A percentile compares a stretch with the other conserved stretches of the same genome.
Conservation (phyloP, 306 rosid species). For the Fragaria vesca region DNA sequence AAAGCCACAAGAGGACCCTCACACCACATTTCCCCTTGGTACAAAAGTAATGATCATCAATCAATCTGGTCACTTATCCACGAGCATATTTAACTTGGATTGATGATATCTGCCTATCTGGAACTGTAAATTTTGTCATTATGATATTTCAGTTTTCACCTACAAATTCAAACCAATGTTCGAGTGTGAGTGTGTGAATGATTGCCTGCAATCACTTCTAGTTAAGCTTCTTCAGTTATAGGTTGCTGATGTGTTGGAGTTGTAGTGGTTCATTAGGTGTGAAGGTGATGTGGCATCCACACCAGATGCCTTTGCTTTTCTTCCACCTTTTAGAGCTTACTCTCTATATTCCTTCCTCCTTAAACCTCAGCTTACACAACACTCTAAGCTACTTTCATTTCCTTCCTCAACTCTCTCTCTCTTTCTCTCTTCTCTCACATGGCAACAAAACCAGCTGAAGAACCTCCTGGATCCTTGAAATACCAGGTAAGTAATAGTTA, state of each 20-base stretch:
- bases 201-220: neutral
- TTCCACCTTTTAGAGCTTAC: conserved; percentile 11
- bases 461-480: conserved; percentile 54
- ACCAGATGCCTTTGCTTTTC: conserved; percentile 33
- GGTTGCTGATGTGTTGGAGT: conserved; percentile 30
- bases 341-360: conserved; percentile 21
- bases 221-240: conserved; percentile 10
- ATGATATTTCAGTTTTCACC: neutral
- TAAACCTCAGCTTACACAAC: conserved; percentile 22
- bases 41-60: neutral
- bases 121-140: neutral
- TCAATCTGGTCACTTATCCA: neutral
- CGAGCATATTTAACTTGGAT: neutral
- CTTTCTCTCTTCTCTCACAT: conserved; percentile 39
- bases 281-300: conserved; percentile 51
- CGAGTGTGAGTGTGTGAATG: neutral
- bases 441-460: conserved; percentile 61
- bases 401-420: conserved; percentile 29
- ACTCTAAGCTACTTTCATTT: conserved; percentile 17
- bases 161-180: neutral
- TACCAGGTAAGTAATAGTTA: conserved; percentile 47
- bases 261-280: conserved; percentile 22
- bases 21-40: conserved; percentile 1
- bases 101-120: neutral
- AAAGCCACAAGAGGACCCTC: neutral